Percentiles rank a stretch among this genome's conserved stretches.
Evolutionary conservation across 1,139 yeast genomes (phyloP).

Genomic region (Maudiozyma humilis): DNA sequence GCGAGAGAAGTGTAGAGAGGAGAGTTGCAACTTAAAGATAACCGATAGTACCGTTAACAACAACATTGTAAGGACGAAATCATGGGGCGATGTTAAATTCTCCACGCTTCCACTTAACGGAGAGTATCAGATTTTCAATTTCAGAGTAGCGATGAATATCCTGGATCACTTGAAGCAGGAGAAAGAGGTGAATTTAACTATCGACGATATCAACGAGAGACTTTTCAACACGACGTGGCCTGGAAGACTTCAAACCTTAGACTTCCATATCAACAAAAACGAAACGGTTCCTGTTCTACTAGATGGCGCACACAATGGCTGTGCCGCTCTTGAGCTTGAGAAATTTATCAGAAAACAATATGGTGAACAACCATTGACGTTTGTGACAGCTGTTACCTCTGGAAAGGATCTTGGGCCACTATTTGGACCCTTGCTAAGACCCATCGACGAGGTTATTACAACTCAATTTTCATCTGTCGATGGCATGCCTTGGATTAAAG

Average conservation of each 20-base stretch:
- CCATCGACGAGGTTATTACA: constrained; percentile 49
- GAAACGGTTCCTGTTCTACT: constrained; percentile 39
- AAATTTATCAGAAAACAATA: constrained; percentile 34
- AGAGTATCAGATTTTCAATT: constrained; percentile 59
- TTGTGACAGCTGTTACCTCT: constrained; percentile 64
- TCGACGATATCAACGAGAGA: constrained; percentile 41
- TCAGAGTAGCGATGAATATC: constrained; percentile 60
- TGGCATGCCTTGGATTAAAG: constrained; percentile 85
- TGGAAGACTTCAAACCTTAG: constrained; percentile 49
- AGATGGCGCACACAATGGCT: constrained; percentile 91
- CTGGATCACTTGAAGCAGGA: constrained; percentile 33
- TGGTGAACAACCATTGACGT: constrained; percentile 40
- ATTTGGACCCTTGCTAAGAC: constrained; percentile 42
- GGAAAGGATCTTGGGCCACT: constrained; percentile 58
- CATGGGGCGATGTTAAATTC: constrained; percentile 31
- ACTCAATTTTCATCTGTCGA: constrained; percentile 64
- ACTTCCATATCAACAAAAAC: constrained; percentile 17
- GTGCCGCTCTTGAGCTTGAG: constrained; percentile 66
- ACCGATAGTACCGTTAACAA: constrained; percentile 19
- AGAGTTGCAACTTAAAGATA: constrained; percentile 23
- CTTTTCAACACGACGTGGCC: constrained; percentile 49
- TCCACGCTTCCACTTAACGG: constrained; percentile 50
- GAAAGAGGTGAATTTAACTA: constrained; percentile 21
- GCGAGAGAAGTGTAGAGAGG: constrained; percentile 27
- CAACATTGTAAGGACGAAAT: constrained; percentile 21